Evolutionary conservation across 225 moss, liverwort and hornwort species (phyloP).

Genomic region (Bryum argenteum): DNA sequence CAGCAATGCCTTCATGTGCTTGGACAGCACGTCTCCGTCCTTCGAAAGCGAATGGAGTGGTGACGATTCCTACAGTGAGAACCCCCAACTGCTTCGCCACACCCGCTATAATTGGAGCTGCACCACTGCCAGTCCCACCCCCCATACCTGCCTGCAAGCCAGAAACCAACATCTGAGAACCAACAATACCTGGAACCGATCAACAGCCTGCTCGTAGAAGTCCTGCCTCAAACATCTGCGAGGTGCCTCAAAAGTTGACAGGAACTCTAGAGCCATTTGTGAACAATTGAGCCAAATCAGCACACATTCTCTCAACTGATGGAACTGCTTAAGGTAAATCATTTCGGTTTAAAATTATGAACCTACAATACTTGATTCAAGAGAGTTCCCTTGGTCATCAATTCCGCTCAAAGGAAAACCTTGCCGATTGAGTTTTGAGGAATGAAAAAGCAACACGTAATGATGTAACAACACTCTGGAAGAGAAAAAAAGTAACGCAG

Average conservation of each 20-base stretch:
- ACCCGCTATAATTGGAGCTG: constrained; percentile 89
- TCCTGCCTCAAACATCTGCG: constrained; percentile 16
- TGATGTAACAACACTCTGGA: neutral
- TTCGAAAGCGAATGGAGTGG: constrained; percentile 96
- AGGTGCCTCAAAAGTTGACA: constrained; percentile 10
- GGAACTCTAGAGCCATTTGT: constrained; percentile 3
- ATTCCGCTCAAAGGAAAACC: constrained; percentile 23
- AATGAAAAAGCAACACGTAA: neutral
- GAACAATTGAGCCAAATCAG: neutral
- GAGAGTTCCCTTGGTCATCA: constrained; percentile 6
- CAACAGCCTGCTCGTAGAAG: constrained; percentile 23
- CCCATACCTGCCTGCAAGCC: constrained; percentile 89
- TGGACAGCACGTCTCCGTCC: constrained; percentile 90
- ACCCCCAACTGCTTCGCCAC: constrained; percentile 87
- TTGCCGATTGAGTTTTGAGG: neutral
- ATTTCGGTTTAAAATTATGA: constrained; percentile 3
- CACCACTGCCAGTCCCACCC: constrained; percentile 93
- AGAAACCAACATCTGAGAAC: constrained; percentile 21
- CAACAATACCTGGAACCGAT: neutral
- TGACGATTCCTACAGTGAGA: constrained; percentile 93
- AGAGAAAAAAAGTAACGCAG: neutral
- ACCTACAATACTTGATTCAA: neutral
- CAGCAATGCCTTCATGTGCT: constrained; percentile 92
- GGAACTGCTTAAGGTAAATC: constrained; percentile 6
- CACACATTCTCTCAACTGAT: constrained; percentile 15